phyloP scores from a whole-genome alignment of 2,329 filamentous ascomycete species.

The Diaporthe australafricana region DNA sequence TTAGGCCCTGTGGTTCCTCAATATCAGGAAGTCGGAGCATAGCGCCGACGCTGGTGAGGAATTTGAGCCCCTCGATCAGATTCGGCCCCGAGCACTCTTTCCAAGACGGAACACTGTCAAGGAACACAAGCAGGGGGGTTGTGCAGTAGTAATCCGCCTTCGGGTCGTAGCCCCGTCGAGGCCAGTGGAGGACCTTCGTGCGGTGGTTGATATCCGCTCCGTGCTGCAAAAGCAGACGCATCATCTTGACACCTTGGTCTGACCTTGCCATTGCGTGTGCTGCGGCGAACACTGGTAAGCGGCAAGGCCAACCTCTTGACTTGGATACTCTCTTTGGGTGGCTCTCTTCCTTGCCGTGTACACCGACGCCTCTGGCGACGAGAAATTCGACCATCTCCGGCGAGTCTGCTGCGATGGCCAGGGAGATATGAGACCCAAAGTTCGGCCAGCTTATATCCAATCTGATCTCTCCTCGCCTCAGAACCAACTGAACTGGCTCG shows the following conservation, averaged over 20 bases:
- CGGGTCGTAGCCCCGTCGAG: neutral
- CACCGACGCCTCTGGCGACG: neutral
- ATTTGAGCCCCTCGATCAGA: neutral
- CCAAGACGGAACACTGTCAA: slow-evolving; percentile 3
- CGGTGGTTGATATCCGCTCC: neutral
- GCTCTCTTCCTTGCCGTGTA: neutral
- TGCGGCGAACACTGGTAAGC: neutral
- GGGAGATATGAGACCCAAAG: neutral
- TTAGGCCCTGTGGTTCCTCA: neutral
- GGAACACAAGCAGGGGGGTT: neutral
- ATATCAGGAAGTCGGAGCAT: neutral
- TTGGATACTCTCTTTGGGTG: neutral
- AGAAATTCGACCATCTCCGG: neutral
- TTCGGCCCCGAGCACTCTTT: neutral
- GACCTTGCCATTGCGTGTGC: neutral
- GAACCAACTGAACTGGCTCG: neutral
- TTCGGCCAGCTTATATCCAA: neutral
- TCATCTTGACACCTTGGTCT: neutral
- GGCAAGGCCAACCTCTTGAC: neutral
- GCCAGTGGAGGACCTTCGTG: neutral
- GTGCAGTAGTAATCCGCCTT: neutral
- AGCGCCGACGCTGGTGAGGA: neutral
- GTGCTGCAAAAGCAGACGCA: neutral
- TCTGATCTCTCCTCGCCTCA: neutral
- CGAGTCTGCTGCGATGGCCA: neutral